Conservation (phyloP, 2,329 filamentous ascomycete species). For the Calonectria leucothoes region DNA sequence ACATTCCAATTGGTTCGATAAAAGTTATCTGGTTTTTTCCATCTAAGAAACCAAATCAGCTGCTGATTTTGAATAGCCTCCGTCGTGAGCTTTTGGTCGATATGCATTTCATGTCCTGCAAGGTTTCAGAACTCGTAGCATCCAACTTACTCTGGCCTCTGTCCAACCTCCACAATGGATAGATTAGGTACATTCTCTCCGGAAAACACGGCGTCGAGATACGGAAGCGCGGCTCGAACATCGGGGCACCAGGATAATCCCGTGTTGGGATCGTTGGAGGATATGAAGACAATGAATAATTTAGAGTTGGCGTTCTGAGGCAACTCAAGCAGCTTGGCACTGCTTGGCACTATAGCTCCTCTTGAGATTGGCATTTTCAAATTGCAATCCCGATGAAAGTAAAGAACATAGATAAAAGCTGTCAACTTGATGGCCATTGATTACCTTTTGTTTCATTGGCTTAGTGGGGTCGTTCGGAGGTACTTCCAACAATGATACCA, state of each 20-base stretch:
- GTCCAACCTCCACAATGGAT: not conserved
- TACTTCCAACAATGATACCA: not conserved
- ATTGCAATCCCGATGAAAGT: not conserved
- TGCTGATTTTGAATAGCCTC: not conserved
- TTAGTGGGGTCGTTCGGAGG: not conserved
- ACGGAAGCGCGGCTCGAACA: not conserved
- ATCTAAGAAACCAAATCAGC: not conserved
- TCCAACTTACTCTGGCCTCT: constrained; percentile 6
- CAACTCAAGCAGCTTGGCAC: not conserved
- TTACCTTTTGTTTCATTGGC: not conserved
- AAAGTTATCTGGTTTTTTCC: not conserved
- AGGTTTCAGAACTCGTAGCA: no score
- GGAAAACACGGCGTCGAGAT: not conserved
- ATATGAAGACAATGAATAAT: not conserved
- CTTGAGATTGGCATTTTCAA: not conserved
- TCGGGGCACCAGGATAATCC: constrained; percentile 7
- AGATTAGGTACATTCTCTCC: not conserved
- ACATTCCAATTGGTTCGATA: constrained; percentile 2
- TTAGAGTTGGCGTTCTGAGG: not conserved
- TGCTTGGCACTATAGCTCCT: not conserved
- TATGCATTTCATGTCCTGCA: not conserved
- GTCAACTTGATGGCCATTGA: not conserved
- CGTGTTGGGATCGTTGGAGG: not conserved
- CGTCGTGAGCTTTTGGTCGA: not conserved
- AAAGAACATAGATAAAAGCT: not conserved